Evolutionary conservation across 768 basidiomycete genomes (phyloP), one percentile per base, ranked within the genome.

Genomic region (Tricholoma flavovirens): DNA sequence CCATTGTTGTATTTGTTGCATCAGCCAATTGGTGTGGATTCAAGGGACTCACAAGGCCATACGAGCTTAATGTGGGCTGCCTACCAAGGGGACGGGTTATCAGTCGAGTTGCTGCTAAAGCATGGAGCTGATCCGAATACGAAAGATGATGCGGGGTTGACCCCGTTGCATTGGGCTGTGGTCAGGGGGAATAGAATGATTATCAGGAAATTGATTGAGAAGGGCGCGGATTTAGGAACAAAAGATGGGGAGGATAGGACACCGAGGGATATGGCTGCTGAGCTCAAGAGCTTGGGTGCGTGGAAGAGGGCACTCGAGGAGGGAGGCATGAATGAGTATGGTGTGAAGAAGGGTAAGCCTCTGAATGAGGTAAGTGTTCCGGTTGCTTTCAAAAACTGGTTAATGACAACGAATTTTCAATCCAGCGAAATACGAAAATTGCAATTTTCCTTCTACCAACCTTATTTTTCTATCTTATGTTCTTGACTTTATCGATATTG

Each of bases 61-160:
- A 97, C 96, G 0, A 80, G 91, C 0, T 78, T 98, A 50, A 97
- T 98, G 92, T 99, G 97, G 97, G 97, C 97, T 5, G 92, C 93
- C 8, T 99, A 98, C 71, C 97, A 99, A 69, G 97, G 97, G 46
- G 97, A 99, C 66, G 94, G 93, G 1, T 81, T 98, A 32, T 93
- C 90, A 2, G 94, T 98, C 5, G 94, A 98, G 60, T 71, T 98
- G 46, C 73, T 99, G 40, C 78, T 99, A 51, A 82, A 86, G 55
- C 91, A 95, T 61, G 92, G 92, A 2, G 94, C 97, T 1, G 89
- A 84, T 56, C 77, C 87, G 0, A 84, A 84, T 56, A 70, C 86
- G 11, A 80, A 81, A 33, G 97, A 98, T 67, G 86, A 91, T 63
- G 73, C 81, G 0, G 95, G 93, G 0, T 79, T 99, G 51, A 80